phyloP scores from a whole-genome alignment of 495 filamentous ascomycete genomes.

The Penicillium silybi region DNA sequence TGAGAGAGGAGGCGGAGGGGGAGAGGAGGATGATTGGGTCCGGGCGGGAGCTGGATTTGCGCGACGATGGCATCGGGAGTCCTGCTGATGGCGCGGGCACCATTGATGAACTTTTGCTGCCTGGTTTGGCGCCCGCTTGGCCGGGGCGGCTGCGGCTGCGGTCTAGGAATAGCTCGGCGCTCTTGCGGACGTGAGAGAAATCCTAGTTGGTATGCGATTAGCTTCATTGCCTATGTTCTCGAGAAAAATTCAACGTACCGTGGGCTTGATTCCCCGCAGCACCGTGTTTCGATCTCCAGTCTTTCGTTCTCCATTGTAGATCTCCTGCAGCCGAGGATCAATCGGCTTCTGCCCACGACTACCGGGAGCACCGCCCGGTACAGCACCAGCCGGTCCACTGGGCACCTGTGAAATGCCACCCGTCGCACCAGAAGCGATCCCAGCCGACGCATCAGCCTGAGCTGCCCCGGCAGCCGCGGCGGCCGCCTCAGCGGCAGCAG shows the following conservation, averaged over 20 bases:
- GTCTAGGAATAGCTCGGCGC: slow-evolving; percentile 72
- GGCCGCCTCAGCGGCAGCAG: slow-evolving; percentile 48
- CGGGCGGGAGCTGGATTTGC: slow-evolving; percentile 57
- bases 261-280: slow-evolving; percentile 83
- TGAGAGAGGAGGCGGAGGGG: slow-evolving; percentile 92
- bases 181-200: slow-evolving; percentile 90
- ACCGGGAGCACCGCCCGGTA: slow-evolving; percentile 49
- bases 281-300: slow-evolving; percentile 91
- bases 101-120: slow-evolving; percentile 33
- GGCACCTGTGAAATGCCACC: slow-evolving; percentile 37
- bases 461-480: slow-evolving; percentile 42
- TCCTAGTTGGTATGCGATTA: slow-evolving; percentile 54
- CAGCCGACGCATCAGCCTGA: slow-evolving; percentile 33
- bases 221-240: not conserved
- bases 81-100: slow-evolving; percentile 42
- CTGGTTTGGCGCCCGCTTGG: slow-evolving; percentile 40
- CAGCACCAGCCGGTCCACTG: slow-evolving; percentile 48
- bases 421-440: slow-evolving; percentile 41
- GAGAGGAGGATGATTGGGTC: slow-evolving; percentile 98
- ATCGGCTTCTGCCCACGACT: slow-evolving; percentile 53
- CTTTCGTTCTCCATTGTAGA: slow-evolving; percentile 84
- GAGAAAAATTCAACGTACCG: slow-evolving; percentile 50
- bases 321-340: slow-evolving; percentile 76
- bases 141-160: slow-evolving; percentile 48
- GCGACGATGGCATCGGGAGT: slow-evolving; percentile 34